Conservation (phyloP, 2,329 filamentous ascomycete species). For the Periconia sp. region DNA sequence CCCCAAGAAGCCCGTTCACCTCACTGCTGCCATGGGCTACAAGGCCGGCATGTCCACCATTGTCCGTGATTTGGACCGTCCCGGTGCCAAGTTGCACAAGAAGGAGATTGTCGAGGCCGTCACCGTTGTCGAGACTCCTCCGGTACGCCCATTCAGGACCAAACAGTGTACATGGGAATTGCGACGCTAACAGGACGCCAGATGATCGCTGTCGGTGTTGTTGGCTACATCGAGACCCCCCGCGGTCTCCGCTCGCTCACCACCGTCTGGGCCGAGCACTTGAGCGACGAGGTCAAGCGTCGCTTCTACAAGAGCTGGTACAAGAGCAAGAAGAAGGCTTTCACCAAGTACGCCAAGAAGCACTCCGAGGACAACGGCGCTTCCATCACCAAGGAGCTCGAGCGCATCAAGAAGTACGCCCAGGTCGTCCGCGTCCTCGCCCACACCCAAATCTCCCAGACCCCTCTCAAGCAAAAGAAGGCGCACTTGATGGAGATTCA, state of each 20-base stretch:
- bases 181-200: conserved; percentile 50
- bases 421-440: conserved; percentile 98
- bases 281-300: conserved; percentile 98
- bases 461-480: conserved; percentile 99
- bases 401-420: conserved; percentile 99
- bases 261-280: conserved; percentile 99
- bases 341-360: conserved; percentile 99
- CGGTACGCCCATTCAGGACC: conserved; percentile 69
- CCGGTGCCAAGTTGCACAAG: conserved; percentile 99
- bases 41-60: conserved; percentile 99
- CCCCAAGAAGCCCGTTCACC: conserved; percentile 98
- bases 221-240: conserved; percentile 99
- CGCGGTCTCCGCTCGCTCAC: conserved; percentile 98
- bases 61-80: conserved; percentile 98
- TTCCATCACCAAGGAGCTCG: conserved; percentile 93
- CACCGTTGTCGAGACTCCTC: conserved; percentile 47
- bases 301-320: conserved; percentile 99
- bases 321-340: conserved; percentile 99
- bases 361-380: conserved; percentile 91
- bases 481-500: conserved; percentile 99
- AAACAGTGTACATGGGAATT: conserved; percentile 58
- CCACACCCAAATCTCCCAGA: conserved; percentile 99
- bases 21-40: conserved; percentile 98
- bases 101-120: conserved; percentile 49
- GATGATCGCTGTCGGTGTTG: conserved; percentile 99